Evolutionary conservation across 1,284 basidiomycete genomes (phyloP), one percentile per base, ranked within the genome.

Genomic region (Golubevia pallescens): DNA sequence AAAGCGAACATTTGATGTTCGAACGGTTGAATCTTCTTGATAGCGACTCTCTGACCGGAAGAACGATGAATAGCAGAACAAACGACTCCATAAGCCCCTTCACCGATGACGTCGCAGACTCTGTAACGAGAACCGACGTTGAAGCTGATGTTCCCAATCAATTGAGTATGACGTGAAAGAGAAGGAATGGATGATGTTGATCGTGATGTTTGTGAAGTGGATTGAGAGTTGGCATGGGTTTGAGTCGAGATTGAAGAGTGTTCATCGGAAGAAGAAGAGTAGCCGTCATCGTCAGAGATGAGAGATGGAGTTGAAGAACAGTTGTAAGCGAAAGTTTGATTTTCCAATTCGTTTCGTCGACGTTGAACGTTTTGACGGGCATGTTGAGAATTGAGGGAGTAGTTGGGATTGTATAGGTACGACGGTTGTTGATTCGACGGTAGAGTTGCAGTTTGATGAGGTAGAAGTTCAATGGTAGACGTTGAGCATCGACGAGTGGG

Each of bases 81-180:
- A 23, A 87, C 87, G 3, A 87, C 83, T 28, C 87, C 87, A 67
- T 87, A 87, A 21, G 87, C 87, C 8, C 87, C 87, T 63, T 87
- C 87, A 21, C 87, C 87, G 58, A 87, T 86, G 61, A 87, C 81
- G 62, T 86, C 81, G 65, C 84, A 84, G 10, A 87, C 83, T 32
- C 72, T 69, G 74, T 85, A 85, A 52, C 74, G 65, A 55, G 59
- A 64, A 3, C 82, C 82, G 38, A 85, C 71, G 55, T 83, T 78
- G 68, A 81, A 81, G 64, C 77, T 79, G 70, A n/a, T 28, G 20
- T 5, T 28, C 10, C 54, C 34, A 10, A 38, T 38, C 34, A 38
- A 38, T 38, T 38, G 34, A 38, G 34, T 38, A 38, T 38, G 34
- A 38, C 34, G 10, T 38, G 34, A 38, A n/a, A n/a, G n/a, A n/a